These are phyloP conservation scores for Artemisia argyi DNA, from an alignment of 129 eudicot species.

Conservation along the genomic window DNA sequence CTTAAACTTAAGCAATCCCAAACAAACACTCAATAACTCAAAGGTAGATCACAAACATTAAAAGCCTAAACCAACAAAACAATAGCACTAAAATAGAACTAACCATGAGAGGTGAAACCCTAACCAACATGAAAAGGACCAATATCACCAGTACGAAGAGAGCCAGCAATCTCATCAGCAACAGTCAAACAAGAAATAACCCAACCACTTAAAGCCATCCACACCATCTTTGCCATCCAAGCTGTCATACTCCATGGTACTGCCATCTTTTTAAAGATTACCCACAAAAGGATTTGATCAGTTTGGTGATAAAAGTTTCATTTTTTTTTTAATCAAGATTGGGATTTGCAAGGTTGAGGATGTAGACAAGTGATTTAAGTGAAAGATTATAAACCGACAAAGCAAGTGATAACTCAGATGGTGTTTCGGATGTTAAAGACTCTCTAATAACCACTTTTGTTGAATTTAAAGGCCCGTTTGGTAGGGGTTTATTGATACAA, in stretches of 20 bases:
- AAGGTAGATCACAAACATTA: background rate
- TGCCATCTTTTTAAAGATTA: constrained; percentile 48
- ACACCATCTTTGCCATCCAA: constrained; percentile 66
- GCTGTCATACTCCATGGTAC: constrained; percentile 57
- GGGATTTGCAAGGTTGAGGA: constrained; percentile 16
- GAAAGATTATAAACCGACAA: background rate
- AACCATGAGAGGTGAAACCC: too few relatives aligned
- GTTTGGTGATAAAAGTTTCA: background rate
- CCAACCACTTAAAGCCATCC: constrained; percentile 64
- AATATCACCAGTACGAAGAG: constrained; percentile 74
- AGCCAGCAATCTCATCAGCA: constrained; percentile 81
- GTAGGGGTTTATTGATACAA: too few relatives aligned
- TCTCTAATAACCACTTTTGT: too few relatives aligned
- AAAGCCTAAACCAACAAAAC: too few relatives aligned
- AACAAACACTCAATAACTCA: too few relatives aligned
- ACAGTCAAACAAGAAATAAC: constrained; percentile 64
- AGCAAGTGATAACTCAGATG: background rate
- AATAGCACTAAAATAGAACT: too few relatives aligned
- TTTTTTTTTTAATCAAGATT: background rate
- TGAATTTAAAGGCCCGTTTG: too few relatives aligned
- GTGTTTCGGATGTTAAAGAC: too few relatives aligned
- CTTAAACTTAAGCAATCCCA: too few relatives aligned
- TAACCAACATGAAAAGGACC: constrained; percentile 77
- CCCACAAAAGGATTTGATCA: constrained; percentile 15
- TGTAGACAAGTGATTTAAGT: constrained; percentile 8